Conservation (phyloP, 805 yeast genomes). For the Lachancea kluyveri region DNA sequence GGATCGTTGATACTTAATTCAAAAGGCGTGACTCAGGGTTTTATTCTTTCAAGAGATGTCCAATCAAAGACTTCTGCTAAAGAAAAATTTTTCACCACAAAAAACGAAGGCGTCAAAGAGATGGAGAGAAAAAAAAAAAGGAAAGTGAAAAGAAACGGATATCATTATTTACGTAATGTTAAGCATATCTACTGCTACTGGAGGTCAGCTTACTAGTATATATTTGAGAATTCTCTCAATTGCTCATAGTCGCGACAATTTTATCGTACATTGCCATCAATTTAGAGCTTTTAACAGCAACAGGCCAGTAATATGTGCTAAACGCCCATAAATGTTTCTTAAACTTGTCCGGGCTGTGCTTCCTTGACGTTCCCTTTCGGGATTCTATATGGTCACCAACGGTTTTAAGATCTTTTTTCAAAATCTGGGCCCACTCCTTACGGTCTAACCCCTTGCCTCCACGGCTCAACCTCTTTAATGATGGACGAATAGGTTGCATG, state of each 20-base stretch:
- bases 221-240: too few relatives aligned
- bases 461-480: constrained; percentile 58
- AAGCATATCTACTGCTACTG: neutral
- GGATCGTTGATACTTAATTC: constrained; percentile 4
- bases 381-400: constrained; percentile 67
- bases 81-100: constrained; percentile 5
- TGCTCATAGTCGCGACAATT: constrained; percentile 31
- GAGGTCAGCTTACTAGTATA: neutral
- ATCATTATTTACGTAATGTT: too few relatives aligned
- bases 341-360: constrained; percentile 33
- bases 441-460: constrained; percentile 72
- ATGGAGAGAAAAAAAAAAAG: neutral
- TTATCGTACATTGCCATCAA: constrained; percentile 72
- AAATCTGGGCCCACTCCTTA: constrained; percentile 67
- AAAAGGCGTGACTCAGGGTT: constrained; percentile 7
- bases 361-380: constrained; percentile 26
- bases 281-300: constrained; percentile 65
- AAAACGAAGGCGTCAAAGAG: neutral
- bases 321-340: constrained; percentile 77
- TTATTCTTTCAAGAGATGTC: constrained; percentile 4
- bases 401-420: constrained; percentile 59
- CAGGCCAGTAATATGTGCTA: constrained; percentile 85
- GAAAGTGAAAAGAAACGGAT: neutral
- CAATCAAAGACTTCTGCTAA: neutral
- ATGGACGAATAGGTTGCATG: constrained; percentile 61